Conservation (phyloP, 352 stramenopile species). For the Pythium brassicae region DNA sequence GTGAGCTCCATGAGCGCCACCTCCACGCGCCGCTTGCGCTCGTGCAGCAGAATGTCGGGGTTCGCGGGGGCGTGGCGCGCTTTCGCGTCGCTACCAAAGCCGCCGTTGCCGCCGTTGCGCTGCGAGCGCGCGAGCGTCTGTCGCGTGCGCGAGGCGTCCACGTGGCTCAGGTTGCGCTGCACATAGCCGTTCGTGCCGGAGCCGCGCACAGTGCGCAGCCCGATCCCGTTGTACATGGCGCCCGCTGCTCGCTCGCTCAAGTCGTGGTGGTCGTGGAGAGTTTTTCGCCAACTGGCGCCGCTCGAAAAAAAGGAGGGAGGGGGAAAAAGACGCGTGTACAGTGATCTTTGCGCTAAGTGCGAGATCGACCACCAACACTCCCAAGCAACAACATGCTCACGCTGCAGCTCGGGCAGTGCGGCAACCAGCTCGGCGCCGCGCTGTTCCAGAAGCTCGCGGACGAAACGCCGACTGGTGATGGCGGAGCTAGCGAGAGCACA, state of each 20-base stretch:
- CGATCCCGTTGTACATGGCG: conserved; percentile 89
- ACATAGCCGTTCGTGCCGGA: conserved; percentile 89
- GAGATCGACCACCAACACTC: background rate
- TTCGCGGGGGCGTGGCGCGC: conserved; percentile 34
- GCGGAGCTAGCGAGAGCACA: conserved; percentile 1
- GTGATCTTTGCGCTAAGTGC: background rate
- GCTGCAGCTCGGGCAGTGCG: conserved; percentile 74
- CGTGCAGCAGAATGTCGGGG: conserved; percentile 77
- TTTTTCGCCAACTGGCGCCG: background rate
- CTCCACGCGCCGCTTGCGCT: conserved; percentile 76
- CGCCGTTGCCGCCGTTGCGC: conserved; percentile 10
- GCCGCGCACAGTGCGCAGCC: conserved; percentile 75
- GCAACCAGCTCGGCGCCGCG: conserved; percentile 63
- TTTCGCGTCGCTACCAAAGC: conserved; percentile 4
- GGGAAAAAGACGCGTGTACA: background rate
- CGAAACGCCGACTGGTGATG: conserved; percentile 14
- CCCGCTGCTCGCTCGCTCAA: background rate
- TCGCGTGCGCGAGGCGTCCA: conserved; percentile 61
- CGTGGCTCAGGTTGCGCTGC: conserved; percentile 79
- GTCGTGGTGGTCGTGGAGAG: background rate
- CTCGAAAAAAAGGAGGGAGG: too few relatives aligned
- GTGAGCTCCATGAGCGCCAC: conserved; percentile 76
- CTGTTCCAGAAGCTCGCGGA: conserved; percentile 58
- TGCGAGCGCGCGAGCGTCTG: conserved; percentile 55
- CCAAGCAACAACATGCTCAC: conserved; percentile 42